Evolutionary conservation across 1,284 basidiomycete species (phyloP).

Genomic region (Papiliotrema fonsecae): DNA sequence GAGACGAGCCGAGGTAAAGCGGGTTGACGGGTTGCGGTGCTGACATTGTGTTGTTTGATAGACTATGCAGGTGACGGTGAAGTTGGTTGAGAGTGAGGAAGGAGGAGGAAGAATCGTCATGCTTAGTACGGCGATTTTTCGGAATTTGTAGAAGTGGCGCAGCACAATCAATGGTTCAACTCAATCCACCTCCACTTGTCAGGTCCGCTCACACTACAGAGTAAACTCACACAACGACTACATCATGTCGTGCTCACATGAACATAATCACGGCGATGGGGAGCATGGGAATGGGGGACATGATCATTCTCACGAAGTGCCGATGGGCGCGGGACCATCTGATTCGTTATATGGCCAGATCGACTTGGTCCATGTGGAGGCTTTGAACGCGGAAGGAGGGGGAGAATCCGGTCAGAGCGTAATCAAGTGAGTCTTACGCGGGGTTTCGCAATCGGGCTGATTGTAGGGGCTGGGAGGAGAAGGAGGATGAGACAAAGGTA

Average conservation of each 20-base stretch:
- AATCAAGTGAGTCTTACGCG: slow-evolving; percentile 41
- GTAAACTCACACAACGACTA: background rate
- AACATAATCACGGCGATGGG: slow-evolving; percentile 27
- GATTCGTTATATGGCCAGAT: slow-evolving; percentile 40
- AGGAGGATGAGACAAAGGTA: slow-evolving; percentile 43
- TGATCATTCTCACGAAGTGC: slow-evolving; percentile 44
- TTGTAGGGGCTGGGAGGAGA: slow-evolving; percentile 29
- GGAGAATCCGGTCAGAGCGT: slow-evolving; percentile 40
- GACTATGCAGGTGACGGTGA: too few relatives aligned
- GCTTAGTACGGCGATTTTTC: background rate
- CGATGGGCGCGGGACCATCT: slow-evolving; percentile 38
- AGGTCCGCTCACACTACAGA: background rate
- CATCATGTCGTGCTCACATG: slow-evolving; percentile 33
- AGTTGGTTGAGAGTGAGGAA: background rate
- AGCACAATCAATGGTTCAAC: too few relatives aligned
- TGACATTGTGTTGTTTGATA: slow-evolving; percentile 22
- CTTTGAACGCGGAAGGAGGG: slow-evolving; percentile 43
- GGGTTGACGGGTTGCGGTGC: slow-evolving; percentile 22
- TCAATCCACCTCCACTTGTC: background rate
- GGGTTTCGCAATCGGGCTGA: background rate
- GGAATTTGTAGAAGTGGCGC: background rate
- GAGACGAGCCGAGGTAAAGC: slow-evolving; percentile 28
- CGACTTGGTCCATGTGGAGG: slow-evolving; percentile 43
- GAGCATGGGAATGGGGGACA: slow-evolving; percentile 17
- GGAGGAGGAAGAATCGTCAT: too few relatives aligned